Evolutionary conservation across 495 filamentous ascomycete genomes (phyloP), one percentile per base, ranked within the genome.

Genomic region (Podospora conica): DNA sequence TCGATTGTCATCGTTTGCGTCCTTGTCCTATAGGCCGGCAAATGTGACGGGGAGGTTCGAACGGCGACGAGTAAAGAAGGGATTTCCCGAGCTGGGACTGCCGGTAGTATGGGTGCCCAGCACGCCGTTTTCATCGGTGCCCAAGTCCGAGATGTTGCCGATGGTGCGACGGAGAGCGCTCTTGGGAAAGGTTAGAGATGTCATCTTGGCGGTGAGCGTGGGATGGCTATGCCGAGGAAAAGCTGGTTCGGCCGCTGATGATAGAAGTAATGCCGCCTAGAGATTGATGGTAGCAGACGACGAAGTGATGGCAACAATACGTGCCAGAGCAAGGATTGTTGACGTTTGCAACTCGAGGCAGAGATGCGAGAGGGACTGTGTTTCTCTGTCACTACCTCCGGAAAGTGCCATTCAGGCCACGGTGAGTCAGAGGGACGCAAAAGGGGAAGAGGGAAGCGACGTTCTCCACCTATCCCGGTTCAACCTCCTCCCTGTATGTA

Each of bases 21-120:
- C 68, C 67, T 71, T 74, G 58, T 74, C 72, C 72, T 69, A 74
- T 31, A 74, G 68, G 18, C 66, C 72, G 18, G 67, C 70, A 70
- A 73, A 73, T 7, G 68, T 71, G 54, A 65, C 67, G 55, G 70
- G 72, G 54, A 74, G 60, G 24, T 73, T 71, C 21, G 70, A 55
- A 2, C 65, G 70, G 22, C 70, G 63, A n/a, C 68, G 68, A 48
- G 23, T 57, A 56, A 63, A 61, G 20, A 60, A 64, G 24, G 25
- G 28, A 18, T n/a, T 48, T 18, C 15, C 8, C 6, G 56, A 40
- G 21, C 3, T 23, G 3, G 24, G 57, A 25, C 60, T 48, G 57
- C 53, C 48, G 3, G 60, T 31, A 10, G 59, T 10, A 53, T 48
- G 54, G 56, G 10, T 64, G 21, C 40, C 40, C 18, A 57, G 10